Conservation (phyloP, 352 stramenopile species). For the Nothophytophthora sp. region DNA sequence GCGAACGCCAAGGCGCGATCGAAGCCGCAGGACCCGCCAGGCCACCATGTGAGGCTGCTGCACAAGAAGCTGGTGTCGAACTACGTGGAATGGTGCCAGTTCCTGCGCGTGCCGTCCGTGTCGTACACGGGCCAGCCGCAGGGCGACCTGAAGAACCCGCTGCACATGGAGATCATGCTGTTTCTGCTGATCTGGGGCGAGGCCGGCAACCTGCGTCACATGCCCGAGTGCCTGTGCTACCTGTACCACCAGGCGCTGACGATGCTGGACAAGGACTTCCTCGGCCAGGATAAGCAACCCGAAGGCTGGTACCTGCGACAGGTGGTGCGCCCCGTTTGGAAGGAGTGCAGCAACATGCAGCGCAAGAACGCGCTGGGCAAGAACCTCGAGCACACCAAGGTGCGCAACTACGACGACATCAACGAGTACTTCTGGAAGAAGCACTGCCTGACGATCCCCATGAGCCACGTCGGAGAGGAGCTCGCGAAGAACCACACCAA, state of each 20-base stretch:
- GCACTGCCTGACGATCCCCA: constrained; percentile 56
- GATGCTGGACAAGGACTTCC: constrained; percentile 61
- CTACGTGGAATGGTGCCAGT: constrained; percentile 68
- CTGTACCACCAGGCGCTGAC: constrained; percentile 89
- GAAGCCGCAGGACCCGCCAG: constrained; percentile 41
- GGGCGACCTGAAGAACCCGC: constrained; percentile 53
- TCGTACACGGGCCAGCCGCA: constrained; percentile 41
- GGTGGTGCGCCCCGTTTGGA: constrained; percentile 63
- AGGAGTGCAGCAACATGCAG: constrained; percentile 66
- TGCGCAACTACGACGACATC: constrained; percentile 83
- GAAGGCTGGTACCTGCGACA: constrained; percentile 61
- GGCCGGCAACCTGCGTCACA: constrained; percentile 93
- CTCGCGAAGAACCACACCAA: constrained; percentile 68
- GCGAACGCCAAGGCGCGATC: constrained; percentile 70
- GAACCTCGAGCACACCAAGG: constrained; percentile 63
- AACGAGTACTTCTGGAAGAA: constrained; percentile 86
- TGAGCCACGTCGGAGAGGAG: constrained; percentile 49
- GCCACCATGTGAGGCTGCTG: constrained; percentile 49
- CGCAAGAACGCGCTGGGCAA: constrained; percentile 64
- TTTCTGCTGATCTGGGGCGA: constrained; percentile 98
- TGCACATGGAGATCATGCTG: constrained; percentile 93
- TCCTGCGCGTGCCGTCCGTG: constrained; percentile 35
- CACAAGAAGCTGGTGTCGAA: constrained; percentile 70
- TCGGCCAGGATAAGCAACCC: constrained; percentile 40
- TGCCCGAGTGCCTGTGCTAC: constrained; percentile 97